A percentile compares a stretch with the other conserved stretches of the same genome.
These are phyloP conservation scores for Rhodotorula sp. DNA, from an alignment of 1,284 basidiomycete species.

Conservation along the genomic window DNA sequence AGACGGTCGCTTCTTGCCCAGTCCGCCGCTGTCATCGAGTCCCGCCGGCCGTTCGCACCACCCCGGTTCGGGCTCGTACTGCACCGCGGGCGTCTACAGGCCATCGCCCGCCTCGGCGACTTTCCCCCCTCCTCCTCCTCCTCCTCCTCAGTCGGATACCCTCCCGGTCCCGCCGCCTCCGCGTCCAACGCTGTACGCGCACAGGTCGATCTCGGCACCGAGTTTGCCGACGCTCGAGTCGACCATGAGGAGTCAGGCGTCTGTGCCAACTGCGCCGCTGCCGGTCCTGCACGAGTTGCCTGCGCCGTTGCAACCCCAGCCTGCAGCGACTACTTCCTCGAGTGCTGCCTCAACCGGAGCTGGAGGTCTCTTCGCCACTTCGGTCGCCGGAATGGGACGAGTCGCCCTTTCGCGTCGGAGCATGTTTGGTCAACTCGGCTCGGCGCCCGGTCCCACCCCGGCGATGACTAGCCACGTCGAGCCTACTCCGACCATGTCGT, in stretches of 20 bases:
- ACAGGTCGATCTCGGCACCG: conserved; percentile 10
- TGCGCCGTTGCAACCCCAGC: neutral
- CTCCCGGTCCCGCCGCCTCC: neutral
- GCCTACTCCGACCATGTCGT: neutral
- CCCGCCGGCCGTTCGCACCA: neutral
- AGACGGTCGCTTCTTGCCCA: conserved; percentile 2
- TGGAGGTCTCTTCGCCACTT: conserved; percentile 27
- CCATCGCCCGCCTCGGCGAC: neutral
- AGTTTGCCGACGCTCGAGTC: neutral
- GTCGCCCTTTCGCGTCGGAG: conserved; percentile 33
- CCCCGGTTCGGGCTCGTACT: neutral
- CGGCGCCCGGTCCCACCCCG: neutral
- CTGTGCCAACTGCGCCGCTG: neutral
- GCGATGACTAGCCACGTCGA: neutral
- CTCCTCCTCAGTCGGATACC: neutral
- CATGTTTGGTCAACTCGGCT: conserved; percentile 21
- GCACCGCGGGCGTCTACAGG: neutral
- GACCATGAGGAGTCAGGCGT: neutral
- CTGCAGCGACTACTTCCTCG: neutral
- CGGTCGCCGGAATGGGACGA: conserved; percentile 40
- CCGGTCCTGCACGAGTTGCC: neutral
- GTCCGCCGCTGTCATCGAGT: conserved; percentile 1
- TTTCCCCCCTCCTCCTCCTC: neutral
- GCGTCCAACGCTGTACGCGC: neutral
- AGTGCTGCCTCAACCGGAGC: neutral